These are phyloP conservation scores for Aspergillus tamarii DNA, from an alignment of 2,329 filamentous ascomycete genomes.

Conservation along the genomic window DNA sequence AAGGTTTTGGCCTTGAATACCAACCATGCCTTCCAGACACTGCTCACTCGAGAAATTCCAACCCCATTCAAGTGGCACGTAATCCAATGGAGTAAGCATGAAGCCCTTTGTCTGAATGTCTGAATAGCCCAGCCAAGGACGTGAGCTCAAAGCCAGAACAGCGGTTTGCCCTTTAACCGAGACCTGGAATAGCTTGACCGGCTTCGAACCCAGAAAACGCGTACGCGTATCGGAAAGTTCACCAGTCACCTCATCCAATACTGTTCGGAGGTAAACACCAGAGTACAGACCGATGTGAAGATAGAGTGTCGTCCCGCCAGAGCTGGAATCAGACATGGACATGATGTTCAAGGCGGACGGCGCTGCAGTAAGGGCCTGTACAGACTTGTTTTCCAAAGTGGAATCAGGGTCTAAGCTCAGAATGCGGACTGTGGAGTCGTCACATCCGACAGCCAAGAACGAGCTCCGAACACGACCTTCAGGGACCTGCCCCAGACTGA, in stretches of 20 bases:
- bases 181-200: constrained; percentile 89
- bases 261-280: constrained; percentile 92
- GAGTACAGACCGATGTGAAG: constrained; percentile 95
- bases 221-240: constrained; percentile 94
- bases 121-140: constrained; percentile 95
- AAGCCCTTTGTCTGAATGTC: constrained; percentile 85
- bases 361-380: constrained; percentile 88
- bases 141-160: constrained; percentile 85
- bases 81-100: constrained; percentile 88
- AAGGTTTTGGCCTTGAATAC: constrained; percentile 84
- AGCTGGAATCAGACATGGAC: constrained; percentile 91
- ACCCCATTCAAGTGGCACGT: constrained; percentile 84
- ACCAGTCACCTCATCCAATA: constrained; percentile 92
- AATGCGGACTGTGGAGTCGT: constrained; percentile 93
- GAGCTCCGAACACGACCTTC: constrained; percentile 86
- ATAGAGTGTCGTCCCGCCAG: constrained; percentile 84
- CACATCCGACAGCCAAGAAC: constrained; percentile 93
- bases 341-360: constrained; percentile 90
- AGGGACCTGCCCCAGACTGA: constrained; percentile 92
- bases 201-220: constrained; percentile 88
- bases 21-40: constrained; percentile 90
- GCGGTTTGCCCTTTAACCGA: constrained; percentile 81
- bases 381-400: constrained; percentile 88
- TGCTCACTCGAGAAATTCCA: constrained; percentile 98
- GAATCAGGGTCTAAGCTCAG: constrained; percentile 87